Evolutionary conservation across 495 filamentous ascomycete species (phyloP).

Genomic region (Aspergillus kassunensis): DNA sequence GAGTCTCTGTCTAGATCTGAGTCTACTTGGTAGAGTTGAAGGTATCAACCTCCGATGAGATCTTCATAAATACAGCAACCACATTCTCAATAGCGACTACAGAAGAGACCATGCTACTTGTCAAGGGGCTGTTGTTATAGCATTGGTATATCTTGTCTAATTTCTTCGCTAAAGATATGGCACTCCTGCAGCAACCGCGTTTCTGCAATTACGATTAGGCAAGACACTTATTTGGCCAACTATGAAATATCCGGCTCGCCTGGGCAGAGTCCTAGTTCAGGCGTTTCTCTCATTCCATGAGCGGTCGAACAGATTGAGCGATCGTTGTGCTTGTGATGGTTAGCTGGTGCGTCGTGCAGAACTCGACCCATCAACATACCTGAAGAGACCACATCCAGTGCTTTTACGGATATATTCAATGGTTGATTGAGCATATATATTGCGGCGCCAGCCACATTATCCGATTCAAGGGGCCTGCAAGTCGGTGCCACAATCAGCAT

Average conservation of each 20-base stretch:
- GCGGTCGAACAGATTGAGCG: conserved; percentile 2
- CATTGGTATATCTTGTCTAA: too few relatives aligned
- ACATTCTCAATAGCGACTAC: too few relatives aligned
- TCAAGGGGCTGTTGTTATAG: too few relatives aligned
- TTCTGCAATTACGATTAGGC: too few relatives aligned
- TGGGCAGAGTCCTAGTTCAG: neutral
- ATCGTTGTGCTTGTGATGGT: neutral
- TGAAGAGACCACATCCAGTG: conserved; percentile 1
- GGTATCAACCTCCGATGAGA: too few relatives aligned
- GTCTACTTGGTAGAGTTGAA: too few relatives aligned
- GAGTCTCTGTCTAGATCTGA: too few relatives aligned
- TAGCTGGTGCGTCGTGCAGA: neutral
- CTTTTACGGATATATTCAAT: conserved; percentile 2
- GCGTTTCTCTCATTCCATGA: conserved; percentile 3
- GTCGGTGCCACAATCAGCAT: neutral
- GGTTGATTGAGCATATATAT: conserved; percentile 16
- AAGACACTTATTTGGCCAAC: too few relatives aligned
- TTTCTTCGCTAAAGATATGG: too few relatives aligned
- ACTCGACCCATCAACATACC: neutral
- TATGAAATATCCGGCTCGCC: neutral
- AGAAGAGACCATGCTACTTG: too few relatives aligned
- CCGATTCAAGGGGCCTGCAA: conserved; percentile 20
- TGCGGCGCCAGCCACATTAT: conserved; percentile 30
- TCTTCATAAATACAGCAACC: too few relatives aligned
- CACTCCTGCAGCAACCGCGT: too few relatives aligned